Evolutionary conservation across 495 filamentous ascomycete species (phyloP).

Genomic region (Ramalina peruviana): DNA sequence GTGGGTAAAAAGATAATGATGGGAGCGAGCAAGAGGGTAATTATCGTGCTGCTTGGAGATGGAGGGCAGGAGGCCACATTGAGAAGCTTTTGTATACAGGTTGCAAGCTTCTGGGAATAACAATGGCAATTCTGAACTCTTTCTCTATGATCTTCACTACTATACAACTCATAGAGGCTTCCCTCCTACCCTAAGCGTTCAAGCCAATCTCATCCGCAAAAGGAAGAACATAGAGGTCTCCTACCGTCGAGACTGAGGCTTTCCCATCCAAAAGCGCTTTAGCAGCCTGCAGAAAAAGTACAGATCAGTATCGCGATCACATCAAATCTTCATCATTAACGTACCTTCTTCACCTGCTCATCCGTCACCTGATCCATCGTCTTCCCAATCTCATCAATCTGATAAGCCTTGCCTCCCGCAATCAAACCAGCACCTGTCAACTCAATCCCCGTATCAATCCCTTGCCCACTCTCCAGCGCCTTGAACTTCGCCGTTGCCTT

Average conservation of each 20-base stretch:
- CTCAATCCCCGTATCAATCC: constrained; percentile 49
- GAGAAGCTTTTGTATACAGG: too few species aligned
- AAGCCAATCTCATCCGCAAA: constrained; percentile 89
- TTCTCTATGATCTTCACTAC: too few species aligned
- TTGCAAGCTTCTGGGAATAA: too few species aligned
- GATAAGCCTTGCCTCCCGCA: constrained; percentile 68
- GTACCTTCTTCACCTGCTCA: constrained; percentile 75
- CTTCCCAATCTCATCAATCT: constrained; percentile 71
- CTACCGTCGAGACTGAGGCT: constrained; percentile 74
- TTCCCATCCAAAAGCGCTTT: constrained; percentile 76
- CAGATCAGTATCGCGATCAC: constrained; percentile 6
- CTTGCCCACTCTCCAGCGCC: constrained; percentile 72
- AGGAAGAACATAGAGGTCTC: constrained; percentile 77
- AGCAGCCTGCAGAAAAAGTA: constrained; percentile 46
- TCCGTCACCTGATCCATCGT: constrained; percentile 65
- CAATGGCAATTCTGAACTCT: too few species aligned
- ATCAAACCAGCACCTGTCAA: constrained; percentile 64
- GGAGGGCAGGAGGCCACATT: too few species aligned
- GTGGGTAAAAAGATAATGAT: too few species aligned
- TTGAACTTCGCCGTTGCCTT: constrained; percentile 86
- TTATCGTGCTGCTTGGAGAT: too few species aligned
- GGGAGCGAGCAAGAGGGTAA: too few species aligned
- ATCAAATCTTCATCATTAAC: constrained; percentile 21
- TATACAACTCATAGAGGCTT: too few species aligned
- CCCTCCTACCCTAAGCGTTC: constrained; percentile 29